Evolutionary conservation across 208 protist genomes (phyloP).

Genomic region (Crithidia brevicula): DNA sequence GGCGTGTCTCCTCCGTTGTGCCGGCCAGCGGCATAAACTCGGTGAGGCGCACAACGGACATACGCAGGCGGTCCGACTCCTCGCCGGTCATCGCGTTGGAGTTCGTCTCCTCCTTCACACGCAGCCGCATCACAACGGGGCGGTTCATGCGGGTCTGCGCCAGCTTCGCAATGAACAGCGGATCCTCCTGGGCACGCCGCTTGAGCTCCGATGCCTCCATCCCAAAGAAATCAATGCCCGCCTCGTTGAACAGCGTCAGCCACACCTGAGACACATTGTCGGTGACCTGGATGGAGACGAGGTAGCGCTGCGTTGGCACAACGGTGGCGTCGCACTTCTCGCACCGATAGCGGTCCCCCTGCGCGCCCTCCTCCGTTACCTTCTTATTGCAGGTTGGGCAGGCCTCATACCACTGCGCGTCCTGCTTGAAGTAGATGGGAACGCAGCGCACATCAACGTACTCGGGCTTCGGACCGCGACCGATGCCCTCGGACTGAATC

Average conservation of each 20-base stretch:
- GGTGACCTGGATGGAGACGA: conserved; percentile 87
- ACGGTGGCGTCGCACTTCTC: conserved; percentile 89
- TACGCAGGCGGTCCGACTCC: conserved; percentile 78
- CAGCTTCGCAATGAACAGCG: conserved; percentile 77
- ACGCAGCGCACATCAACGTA: conserved; percentile 89
- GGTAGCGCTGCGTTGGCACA: conserved; percentile 81
- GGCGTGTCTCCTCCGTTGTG: conserved; percentile 70
- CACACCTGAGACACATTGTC: conserved; percentile 91
- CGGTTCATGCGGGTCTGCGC: conserved; percentile 86
- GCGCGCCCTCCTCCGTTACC: conserved; percentile 79
- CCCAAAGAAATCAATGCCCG: conserved; percentile 88
- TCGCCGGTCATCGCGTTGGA: conserved; percentile 50
- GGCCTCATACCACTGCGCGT: conserved; percentile 91
- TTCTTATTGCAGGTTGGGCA: conserved; percentile 94
- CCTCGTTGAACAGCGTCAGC: conserved; percentile 93
- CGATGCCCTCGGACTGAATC: conserved; percentile 76
- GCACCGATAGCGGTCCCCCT: conserved; percentile 83
- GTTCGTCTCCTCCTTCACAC: conserved; percentile 85
- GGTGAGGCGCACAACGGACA: conserved; percentile 77
- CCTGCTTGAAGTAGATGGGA: conserved; percentile 92
- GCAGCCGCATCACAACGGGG: conserved; percentile 85
- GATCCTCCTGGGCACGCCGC: conserved; percentile 71
- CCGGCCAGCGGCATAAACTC: conserved; percentile 88
- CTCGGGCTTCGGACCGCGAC: conserved; percentile 80
- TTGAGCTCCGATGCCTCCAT: conserved; percentile 88